Evolutionary conservation across 305 asterid species (phyloP).

Genomic region (Withania somnifera): DNA sequence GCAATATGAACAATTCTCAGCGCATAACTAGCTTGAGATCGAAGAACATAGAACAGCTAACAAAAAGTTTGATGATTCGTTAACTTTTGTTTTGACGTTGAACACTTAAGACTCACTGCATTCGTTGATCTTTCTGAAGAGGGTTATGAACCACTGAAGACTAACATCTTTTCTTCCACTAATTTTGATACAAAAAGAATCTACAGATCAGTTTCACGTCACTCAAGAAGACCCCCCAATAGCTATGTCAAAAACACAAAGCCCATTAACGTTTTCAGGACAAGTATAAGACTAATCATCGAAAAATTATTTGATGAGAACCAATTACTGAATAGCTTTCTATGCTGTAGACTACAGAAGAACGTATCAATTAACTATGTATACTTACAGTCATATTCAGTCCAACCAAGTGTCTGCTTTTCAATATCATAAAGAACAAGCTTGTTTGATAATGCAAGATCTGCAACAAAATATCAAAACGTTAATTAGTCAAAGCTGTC

Average conservation of each 20-base stretch:
- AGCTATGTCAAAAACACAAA: not conserved
- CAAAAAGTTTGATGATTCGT: not conserved
- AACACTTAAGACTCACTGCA: not conserved
- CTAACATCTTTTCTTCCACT: not conserved
- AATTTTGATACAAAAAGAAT: not conserved
- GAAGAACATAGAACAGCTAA: not conserved
- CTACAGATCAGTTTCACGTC: not conserved
- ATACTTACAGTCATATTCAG: constrained; percentile 31
- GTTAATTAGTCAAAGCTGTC: not conserved
- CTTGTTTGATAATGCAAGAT: constrained; percentile 30
- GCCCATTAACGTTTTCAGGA: not conserved
- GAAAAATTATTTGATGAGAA: not conserved
- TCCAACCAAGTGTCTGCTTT: constrained; percentile 33
- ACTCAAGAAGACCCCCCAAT: not conserved
- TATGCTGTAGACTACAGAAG: not conserved
- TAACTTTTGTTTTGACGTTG: not conserved
- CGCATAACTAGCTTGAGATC: no score
- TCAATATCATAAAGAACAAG: constrained; percentile 33
- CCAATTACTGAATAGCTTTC: not conserved
- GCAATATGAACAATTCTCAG: no score
- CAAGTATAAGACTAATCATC: not conserved
- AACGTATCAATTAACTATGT: constrained; percentile 1
- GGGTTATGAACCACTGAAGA: not conserved
- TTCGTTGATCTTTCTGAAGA: not conserved
- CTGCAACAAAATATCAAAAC: constrained; percentile 10